These are phyloP conservation scores for Suillus subalutaceus DNA, from an alignment of 768 basidiomycete species.

Conservation along the genomic window DNA sequence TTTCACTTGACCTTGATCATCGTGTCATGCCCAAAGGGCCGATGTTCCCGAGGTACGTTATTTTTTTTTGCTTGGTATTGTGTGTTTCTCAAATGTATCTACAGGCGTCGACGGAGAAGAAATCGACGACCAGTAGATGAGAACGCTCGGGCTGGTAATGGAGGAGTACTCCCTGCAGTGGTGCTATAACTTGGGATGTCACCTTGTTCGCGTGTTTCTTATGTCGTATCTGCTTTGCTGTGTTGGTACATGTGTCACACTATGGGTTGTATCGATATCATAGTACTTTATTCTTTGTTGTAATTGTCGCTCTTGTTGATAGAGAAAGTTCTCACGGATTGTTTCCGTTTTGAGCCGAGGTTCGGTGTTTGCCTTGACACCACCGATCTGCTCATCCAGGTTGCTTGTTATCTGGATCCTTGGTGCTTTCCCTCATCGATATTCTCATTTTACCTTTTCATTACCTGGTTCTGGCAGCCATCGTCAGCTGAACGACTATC, in stretches of 20 bases:
- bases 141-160: constrained; percentile 1
- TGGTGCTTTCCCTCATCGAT: constrained; percentile 32
- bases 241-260: neutral
- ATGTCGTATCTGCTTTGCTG: neutral
- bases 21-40: constrained; percentile 92
- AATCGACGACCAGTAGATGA: constrained; percentile 20
- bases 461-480: constrained; percentile 27
- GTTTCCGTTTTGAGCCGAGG: constrained; percentile 29
- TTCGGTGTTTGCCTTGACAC: constrained; percentile 36
- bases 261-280: neutral
- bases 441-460: constrained; percentile 22
- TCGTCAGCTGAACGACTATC: constrained; percentile 20
- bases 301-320: neutral
- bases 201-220: neutral
- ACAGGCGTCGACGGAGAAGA: constrained; percentile 34
- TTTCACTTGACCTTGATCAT: constrained; percentile 90
- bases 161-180: neutral
- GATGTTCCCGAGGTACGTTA: constrained; percentile 72
- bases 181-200: neutral
- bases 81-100: neutral
- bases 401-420: constrained; percentile 38
- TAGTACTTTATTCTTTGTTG: neutral
- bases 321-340: constrained; percentile 30
- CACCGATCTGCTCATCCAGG: constrained; percentile 30
- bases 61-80: neutral